phyloP scores from a whole-genome alignment of 495 filamentous ascomycete species.

The Staphylotrichum longicolle region DNA sequence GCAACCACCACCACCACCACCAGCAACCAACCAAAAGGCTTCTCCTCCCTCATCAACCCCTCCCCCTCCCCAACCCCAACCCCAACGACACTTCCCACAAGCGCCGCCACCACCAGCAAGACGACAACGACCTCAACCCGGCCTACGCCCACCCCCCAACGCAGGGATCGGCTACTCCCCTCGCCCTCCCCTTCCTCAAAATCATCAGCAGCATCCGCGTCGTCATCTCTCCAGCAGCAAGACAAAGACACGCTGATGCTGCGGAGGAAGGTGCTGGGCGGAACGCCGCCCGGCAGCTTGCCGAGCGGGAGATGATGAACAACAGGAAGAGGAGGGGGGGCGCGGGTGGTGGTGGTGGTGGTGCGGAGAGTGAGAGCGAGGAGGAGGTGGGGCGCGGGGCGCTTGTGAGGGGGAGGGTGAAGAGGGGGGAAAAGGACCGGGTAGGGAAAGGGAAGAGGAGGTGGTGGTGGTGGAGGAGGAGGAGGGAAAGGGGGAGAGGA shows the following conservation, averaged over 20 bases:
- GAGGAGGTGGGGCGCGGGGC: constrained; percentile 62
- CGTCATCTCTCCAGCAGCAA: too few relatives aligned
- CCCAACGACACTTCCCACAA: neutral
- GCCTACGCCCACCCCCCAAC: constrained; percentile 36
- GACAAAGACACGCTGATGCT: constrained; percentile 29
- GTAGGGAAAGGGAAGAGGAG: too few relatives aligned
- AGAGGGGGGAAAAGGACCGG: neutral
- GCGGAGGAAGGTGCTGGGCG: constrained; percentile 33
- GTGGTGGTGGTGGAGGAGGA: neutral
- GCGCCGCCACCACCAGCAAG: constrained; percentile 3
- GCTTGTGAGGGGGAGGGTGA: constrained; percentile 43
- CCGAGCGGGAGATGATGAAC: constrained; percentile 14
- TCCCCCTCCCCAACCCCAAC: constrained; percentile 2
- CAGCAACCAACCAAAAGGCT: constrained; percentile 3
- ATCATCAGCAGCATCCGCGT: neutral
- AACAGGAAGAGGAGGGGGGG: constrained; percentile 16
- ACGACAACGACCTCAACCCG: constrained; percentile 33
- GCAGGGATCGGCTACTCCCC: constrained; percentile 36
- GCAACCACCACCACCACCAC: neutral
- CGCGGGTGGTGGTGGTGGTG: constrained; percentile 16
- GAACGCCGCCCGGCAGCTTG: constrained; percentile 18
- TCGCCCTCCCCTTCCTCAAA: neutral
- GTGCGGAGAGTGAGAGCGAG: constrained; percentile 47
- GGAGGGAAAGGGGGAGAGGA: constrained; percentile 1
- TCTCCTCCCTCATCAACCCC: constrained; percentile 22